phyloP scores from a whole-genome alignment of 1,284 basidiomycete genomes.

The Tranzscheliella williamsii region DNA sequence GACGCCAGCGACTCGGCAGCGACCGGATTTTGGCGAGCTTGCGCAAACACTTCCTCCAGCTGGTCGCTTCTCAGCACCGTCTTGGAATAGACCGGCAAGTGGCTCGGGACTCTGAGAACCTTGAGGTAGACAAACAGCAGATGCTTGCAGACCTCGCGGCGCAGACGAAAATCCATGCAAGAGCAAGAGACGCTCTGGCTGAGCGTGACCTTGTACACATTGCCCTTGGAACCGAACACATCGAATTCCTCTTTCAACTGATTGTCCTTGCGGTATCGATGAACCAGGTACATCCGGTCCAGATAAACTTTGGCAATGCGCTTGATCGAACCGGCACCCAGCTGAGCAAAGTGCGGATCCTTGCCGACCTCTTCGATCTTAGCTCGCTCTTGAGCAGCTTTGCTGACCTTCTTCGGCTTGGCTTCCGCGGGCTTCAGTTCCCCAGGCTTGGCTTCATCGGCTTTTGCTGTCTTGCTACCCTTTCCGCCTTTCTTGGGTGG shows the following conservation, averaged over 20 bases:
- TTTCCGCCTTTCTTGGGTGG: not conserved
- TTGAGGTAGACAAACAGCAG: conserved; percentile 33
- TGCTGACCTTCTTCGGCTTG: conserved; percentile 14
- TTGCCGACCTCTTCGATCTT: conserved; percentile 19
- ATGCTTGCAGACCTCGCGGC: conserved; percentile 26
- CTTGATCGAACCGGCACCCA: conserved; percentile 12
- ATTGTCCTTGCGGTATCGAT: conserved; percentile 11
- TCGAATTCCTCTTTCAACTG: conserved; percentile 16
- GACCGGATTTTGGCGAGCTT: conserved; percentile 10
- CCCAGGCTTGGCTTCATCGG: conserved; percentile 1
- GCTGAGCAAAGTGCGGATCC: conserved; percentile 20
- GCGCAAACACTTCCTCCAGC: conserved; percentile 12
- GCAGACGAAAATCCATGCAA: conserved; percentile 23
- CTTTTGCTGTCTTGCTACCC: not conserved
- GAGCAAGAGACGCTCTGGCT: conserved; percentile 9
- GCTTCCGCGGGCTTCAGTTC: not conserved
- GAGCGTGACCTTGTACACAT: conserved; percentile 28
- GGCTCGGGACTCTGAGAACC: conserved; percentile 19
- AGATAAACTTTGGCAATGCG: conserved; percentile 17
- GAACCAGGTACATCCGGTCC: conserved; percentile 25
- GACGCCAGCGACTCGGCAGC: conserved; percentile 22
- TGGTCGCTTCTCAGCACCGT: conserved; percentile 5
- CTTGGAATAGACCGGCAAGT: conserved; percentile 11
- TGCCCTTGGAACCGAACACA: conserved; percentile 24
- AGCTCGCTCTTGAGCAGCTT: conserved; percentile 7